Percentiles rank a stretch among this genome's conserved stretches.
Evolutionary conservation across 352 stramenopile species (phyloP).

Genomic region (Phytophthora sp.): DNA sequence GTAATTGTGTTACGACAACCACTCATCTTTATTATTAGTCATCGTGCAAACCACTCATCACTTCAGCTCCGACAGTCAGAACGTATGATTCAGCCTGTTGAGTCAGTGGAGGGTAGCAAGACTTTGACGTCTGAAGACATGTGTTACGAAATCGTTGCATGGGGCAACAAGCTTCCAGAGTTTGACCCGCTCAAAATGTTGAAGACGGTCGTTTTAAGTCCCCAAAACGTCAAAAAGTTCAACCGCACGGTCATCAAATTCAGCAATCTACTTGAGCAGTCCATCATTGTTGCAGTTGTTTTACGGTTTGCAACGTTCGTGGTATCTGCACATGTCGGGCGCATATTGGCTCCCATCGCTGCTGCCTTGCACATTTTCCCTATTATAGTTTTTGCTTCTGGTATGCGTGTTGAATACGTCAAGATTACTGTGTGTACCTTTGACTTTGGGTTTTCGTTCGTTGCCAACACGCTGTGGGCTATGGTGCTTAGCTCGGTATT

Average conservation of each 20-base stretch:
- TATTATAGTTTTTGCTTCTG: slow-evolving; percentile 4
- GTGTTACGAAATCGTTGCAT: slow-evolving; percentile 14
- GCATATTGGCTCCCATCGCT: slow-evolving; percentile 11
- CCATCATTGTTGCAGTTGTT: neutral
- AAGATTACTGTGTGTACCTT: slow-evolving; percentile 21
- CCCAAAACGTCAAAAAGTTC: slow-evolving; percentile 10
- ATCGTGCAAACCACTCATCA: too few species aligned
- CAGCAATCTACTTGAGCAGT: neutral
- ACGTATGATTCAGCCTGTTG: slow-evolving; percentile 18
- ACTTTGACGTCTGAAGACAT: neutral
- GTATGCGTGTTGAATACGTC: slow-evolving; percentile 15
- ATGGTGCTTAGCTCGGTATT: slow-evolving; percentile 3
- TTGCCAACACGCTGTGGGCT: slow-evolving; percentile 14
- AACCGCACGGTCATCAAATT: slow-evolving; percentile 2
- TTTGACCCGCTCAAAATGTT: slow-evolving; percentile 11
- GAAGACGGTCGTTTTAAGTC: slow-evolving; percentile 15
- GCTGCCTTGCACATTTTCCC: slow-evolving; percentile 12
- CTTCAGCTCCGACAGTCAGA: too few species aligned
- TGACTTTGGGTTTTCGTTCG: slow-evolving; percentile 23
- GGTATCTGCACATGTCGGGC: neutral
- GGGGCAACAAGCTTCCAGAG: slow-evolving; percentile 1
- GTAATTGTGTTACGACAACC: too few species aligned
- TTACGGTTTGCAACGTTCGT: slow-evolving; percentile 14
- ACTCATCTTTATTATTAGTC: too few species aligned
- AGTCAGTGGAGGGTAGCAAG: neutral